Evolutionary conservation across 768 basidiomycete genomes (phyloP).

Genomic region (Tulasnella sp.): DNA sequence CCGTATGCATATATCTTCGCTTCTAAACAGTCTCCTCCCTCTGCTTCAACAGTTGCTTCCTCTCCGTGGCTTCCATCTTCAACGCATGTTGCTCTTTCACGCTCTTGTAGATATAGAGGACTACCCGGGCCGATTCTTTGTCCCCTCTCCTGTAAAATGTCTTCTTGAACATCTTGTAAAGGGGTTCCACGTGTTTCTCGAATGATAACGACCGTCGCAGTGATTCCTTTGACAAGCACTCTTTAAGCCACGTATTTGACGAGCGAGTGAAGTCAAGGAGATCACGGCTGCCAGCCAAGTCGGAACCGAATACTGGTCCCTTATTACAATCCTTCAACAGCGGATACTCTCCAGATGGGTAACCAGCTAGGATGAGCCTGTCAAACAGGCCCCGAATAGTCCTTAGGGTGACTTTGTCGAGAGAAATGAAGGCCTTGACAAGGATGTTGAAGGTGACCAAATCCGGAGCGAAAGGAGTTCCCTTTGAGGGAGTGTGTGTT

Average conservation of each 20-base stretch:
- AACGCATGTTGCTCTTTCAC: no score
- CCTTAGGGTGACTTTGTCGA: constrained; percentile 34
- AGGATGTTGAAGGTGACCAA: constrained; percentile 59
- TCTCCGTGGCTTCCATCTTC: no score
- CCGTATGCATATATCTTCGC: no score
- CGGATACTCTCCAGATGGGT: constrained; percentile 27
- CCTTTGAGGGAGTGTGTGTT: no score
- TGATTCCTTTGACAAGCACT: not conserved
- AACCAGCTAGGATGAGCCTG: constrained; percentile 45
- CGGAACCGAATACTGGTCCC: not conserved
- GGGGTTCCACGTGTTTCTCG: constrained; percentile 45
- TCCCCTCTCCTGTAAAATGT: constrained; percentile 48
- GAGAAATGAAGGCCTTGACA: constrained; percentile 44
- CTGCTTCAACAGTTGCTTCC: no score
- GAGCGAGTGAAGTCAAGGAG: constrained; percentile 14
- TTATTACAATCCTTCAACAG: constrained; percentile 19
- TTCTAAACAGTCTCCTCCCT: no score
- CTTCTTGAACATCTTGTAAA: constrained; percentile 62
- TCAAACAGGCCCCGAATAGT: constrained; percentile 50
- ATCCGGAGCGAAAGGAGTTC: constrained; percentile 53
- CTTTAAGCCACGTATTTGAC: not conserved
- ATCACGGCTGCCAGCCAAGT: not conserved
- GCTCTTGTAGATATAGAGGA: constrained; percentile 17
- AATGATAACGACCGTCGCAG: constrained; percentile 33
- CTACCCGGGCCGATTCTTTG: constrained; percentile 27